Evolutionary conservation across 139 green algal species (phyloP), one percentile per base, ranked within the genome.

Genomic region (Penium margaritaceum): DNA sequence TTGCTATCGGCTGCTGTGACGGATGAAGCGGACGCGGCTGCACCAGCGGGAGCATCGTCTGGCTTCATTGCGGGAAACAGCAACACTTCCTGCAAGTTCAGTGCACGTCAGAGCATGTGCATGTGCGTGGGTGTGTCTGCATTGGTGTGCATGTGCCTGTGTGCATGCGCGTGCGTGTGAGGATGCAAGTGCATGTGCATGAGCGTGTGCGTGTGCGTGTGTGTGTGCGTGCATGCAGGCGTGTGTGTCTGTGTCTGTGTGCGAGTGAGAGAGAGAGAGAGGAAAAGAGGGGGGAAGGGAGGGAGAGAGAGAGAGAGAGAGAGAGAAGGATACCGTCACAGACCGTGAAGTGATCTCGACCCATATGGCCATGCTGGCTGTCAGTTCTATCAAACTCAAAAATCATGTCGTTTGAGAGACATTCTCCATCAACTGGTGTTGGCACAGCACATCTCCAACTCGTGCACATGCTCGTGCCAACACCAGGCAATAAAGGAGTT

Each of bases 51-150:
- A 60, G 51, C 51, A 60, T n/a, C 51, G 3, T 96, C 87, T 1
- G 95, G 94, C 87, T 97, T 98, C 93, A 98, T 99, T 4, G 93
- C 94, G 12, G 94, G 95, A 88, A 99, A 98, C 46, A 98, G 83
- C 57, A 99, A 85, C 46, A 98, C 92, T 88, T 97, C 85, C 75
- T 81, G 61, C 43, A 76, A 39, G 64, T 15, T 29, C 32, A 44
- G 21, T 19, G 24, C 57, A 65, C 30, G 27, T 27, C 51, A 21
- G 5, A 27, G 19, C 5, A 39, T n/a, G 3, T n/a, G 19, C 14
- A 63, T 33, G 54, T 63, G n/a, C 3, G 30, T 15, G 41, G 41
- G 9, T 21, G 12, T 51, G 41, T 12, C 41, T 9, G 9, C 9
- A 12, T 9, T n/a, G n/a, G n/a, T n/a, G n/a, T n/a, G n/a, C n/a